Evolutionary conservation across 352 stramenopile species (phyloP), one percentile per base, ranked within the genome.

Genomic region (Phytophthora palmivora): DNA sequence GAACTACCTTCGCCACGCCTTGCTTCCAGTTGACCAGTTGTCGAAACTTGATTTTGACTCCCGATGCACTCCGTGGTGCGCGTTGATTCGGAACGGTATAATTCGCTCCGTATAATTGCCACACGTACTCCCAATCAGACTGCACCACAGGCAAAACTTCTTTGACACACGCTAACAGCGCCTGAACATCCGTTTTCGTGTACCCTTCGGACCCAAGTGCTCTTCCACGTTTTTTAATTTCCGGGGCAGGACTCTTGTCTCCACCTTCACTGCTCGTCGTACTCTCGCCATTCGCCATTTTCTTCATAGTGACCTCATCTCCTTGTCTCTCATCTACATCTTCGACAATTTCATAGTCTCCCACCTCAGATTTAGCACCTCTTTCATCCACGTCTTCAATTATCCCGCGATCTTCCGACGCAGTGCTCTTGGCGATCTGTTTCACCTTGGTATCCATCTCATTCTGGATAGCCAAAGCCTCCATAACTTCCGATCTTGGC

Each of bases 41-140:
- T 34, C 53, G 18, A 58, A 80, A 80, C 60, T 80, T 78, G 33
- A 53, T 73, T 36, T 76, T 75, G 37, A 80, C 51, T 28, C 63
- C 70, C 24, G 58, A 49, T 3, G 52, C 3, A 41, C 52, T 63
- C 19, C 72, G 59, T 22, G 38, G 49, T 15, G 67, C 43, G 28
- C 71, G 71, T 16, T 63, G 61, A 16, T 80, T 74, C 12, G 51
- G 64, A n/a, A 36, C 45, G 10, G 63, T 43, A 41, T 80, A 50
- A 14, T 61, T 74, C 28, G 22, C 26, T 22, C 67, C 67, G 33
- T 79, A 79, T 33, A 72, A 38, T 43, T 79, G 55, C 16, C 76
- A 47, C 22, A 68, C 67, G 37, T 61, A 55, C 15, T 73, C 67
- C 71, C 71, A 79, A 42, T 50, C 58, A 18, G 50, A 54, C 2